Base-by-base conservation (phyloP, 2,329 filamentous ascomycete species). In the Aspergillus sojae region DNA sequence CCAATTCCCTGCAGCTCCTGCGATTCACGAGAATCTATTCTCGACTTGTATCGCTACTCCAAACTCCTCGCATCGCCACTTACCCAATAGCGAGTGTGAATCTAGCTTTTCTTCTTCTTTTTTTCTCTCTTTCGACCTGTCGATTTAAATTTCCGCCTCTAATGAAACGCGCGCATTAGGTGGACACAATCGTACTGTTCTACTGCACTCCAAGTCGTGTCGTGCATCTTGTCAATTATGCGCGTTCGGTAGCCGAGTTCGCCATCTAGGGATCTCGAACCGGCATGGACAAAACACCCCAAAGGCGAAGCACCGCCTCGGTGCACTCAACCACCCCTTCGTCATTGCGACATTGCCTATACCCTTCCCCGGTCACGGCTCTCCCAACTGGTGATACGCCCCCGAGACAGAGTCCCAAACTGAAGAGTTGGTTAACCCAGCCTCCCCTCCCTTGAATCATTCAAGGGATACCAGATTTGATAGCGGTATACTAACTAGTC, bases 161-260 rank as follows among this genome's bases (percentile, higher is more conserved):
- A 50, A 53, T 55, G 45, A 59, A 52, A 57, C 50, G 56, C 52
- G 57, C 62, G 61, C 57, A 46, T 63, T 32, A 52, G 53, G 65
- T 63, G 62, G 64, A 65, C 66, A 62, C 65, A 60, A 58, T 60
- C 59, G 63, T 62, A 65, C 64, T 65, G 60, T 60, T 30, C 62
- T 62, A 56, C 62, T 66, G 65, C 65, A 62, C 56, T 64, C 64
- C 65, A 68, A 60, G 64, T 65, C 65, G 65, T 65, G 67, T 70
- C 64, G 62, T 62, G 56, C 68, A 34, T 70, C 68, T 69, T 69
- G 66, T 70, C 69, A 71, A 70, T 65, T 55, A 72, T 72, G 71
- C 69, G 65, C 61, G 68, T 63, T 60, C 58, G 58, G 28, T 66
- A 67, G 60, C 50, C 60, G 65, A 46, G 39, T 69, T 64, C 19